Evolutionary conservation across 352 stramenopile genomes (phyloP).

Genomic region (Phytopythium kandeliae): DNA sequence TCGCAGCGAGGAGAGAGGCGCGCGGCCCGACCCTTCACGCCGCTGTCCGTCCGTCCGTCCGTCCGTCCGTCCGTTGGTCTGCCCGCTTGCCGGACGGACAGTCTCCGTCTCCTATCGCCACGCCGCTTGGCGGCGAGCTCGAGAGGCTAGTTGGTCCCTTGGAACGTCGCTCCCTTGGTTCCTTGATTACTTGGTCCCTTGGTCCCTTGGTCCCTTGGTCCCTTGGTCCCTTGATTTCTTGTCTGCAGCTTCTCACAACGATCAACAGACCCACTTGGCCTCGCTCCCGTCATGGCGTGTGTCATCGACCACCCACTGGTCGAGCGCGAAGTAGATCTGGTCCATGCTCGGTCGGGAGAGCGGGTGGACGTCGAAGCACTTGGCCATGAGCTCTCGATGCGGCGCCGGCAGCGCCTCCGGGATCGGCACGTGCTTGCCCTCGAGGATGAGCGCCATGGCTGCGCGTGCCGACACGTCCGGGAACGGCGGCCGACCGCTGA

Average conservation of each 20-base stretch:
- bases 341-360: slow-evolving; percentile 54
- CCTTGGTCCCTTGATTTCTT: too few relatives aligned
- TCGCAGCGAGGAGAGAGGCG: background rate
- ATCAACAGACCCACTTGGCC: background rate
- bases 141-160: too few relatives aligned
- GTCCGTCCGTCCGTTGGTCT: background rate
- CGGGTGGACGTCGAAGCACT: slow-evolving; percentile 58
- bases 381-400: slow-evolving; percentile 48
- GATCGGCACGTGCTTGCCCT: slow-evolving; percentile 64
- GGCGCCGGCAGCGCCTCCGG: slow-evolving; percentile 24
- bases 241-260: too few relatives aligned
- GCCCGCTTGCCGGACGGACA: too few relatives aligned
- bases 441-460: slow-evolving; percentile 47
- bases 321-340: slow-evolving; percentile 56
- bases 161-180: too few relatives aligned
- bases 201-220: too few relatives aligned
- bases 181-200: too few relatives aligned
- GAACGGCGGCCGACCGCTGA: slow-evolving; percentile 54
- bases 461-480: slow-evolving; percentile 44
- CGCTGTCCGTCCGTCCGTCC: background rate
- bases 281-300: slow-evolving; percentile 16
- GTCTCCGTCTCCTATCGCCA: background rate
- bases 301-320: slow-evolving; percentile 50
- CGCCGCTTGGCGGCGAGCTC: too few relatives aligned
- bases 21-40: slow-evolving; percentile 1